These are phyloP conservation scores for Selaginella tamariscina DNA, from an alignment of 75 land plant genomes.

Conservation along the genomic window DNA sequence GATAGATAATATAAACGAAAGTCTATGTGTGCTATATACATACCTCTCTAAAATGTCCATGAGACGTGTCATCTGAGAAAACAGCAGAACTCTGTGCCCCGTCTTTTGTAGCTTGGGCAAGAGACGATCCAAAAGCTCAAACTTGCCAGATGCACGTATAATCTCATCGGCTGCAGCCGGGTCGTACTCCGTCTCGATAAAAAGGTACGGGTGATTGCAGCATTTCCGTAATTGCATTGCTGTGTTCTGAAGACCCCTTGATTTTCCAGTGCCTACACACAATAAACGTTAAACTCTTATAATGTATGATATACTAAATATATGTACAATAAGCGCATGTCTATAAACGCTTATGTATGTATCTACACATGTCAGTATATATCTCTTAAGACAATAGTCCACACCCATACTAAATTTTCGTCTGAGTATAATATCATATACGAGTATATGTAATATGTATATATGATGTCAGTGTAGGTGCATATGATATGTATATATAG, in stretches of 20 bases:
- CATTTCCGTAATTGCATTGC: slow-evolving; percentile 95
- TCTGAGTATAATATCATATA: too few relatives aligned
- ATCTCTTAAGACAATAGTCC: too few relatives aligned
- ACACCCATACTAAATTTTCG: too few relatives aligned
- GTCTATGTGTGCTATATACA: too few relatives aligned
- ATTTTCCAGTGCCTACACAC: slow-evolving; percentile 60
- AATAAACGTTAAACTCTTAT: background rate
- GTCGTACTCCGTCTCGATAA: slow-evolving; percentile 51
- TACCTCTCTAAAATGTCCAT: slow-evolving; percentile 79
- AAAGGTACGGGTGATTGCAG: slow-evolving; percentile 96
- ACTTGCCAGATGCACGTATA: slow-evolving; percentile 86
- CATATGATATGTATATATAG: too few relatives aligned
- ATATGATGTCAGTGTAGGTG: too few relatives aligned
- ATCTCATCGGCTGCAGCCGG: slow-evolving; percentile 56
- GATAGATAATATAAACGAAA: too few relatives aligned
- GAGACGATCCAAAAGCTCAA: slow-evolving; percentile 88
- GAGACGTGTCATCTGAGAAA: slow-evolving; percentile 95
- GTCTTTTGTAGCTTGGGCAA: slow-evolving; percentile 71
- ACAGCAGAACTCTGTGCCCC: slow-evolving; percentile 87
- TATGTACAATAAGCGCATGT: too few relatives aligned
- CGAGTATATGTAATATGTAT: too few relatives aligned
- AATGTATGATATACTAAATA: too few relatives aligned
- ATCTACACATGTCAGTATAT: too few relatives aligned
- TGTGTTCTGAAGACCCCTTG: slow-evolving; percentile 61
- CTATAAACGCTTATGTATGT: too few relatives aligned